Conservation (phyloP, 2,329 filamentous ascomycete genomes). For the Samsoniella hepiali region DNA sequence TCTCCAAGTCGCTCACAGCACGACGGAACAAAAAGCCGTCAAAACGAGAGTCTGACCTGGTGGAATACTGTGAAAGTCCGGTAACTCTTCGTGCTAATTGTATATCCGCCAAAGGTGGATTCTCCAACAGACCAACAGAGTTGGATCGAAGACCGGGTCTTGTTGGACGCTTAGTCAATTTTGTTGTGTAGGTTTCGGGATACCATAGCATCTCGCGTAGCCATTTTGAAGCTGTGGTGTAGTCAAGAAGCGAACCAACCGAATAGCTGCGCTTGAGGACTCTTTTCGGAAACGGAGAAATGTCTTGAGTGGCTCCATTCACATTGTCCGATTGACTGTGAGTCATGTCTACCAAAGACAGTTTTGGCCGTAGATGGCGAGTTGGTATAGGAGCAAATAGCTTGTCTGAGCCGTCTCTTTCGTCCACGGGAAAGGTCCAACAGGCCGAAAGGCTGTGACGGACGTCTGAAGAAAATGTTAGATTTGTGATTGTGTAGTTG, state of each 20-base stretch:
- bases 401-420: not conserved
- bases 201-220: slow-evolving; percentile 31
- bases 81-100: slow-evolving; percentile 23
- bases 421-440: slow-evolving; percentile 7
- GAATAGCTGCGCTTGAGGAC: slow-evolving; percentile 25
- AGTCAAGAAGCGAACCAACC: slow-evolving; percentile 31
- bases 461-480: not conserved
- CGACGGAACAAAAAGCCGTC: slow-evolving; percentile 33
- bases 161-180: slow-evolving; percentile 28
- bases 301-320: not conserved
- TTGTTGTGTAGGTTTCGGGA: slow-evolving; percentile 27
- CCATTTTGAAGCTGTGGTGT: slow-evolving; percentile 34
- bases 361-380: not conserved
- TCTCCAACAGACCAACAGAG: not conserved
- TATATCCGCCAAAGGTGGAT: slow-evolving; percentile 20
- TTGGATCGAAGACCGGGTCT: not conserved
- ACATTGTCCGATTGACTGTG: slow-evolving; percentile 11
- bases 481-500: not conserved
- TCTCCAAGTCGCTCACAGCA: slow-evolving; percentile 43
- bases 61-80: slow-evolving; percentile 22
- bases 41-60: slow-evolving; percentile 25
- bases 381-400: not conserved
- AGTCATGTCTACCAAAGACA: not conserved
- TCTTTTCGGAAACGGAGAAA: not conserved
- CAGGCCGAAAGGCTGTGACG: slow-evolving; percentile 10